Base-by-base conservation (phyloP, 2,329 filamentous ascomycete genomes). In the Juglanconis juglandina region DNA sequence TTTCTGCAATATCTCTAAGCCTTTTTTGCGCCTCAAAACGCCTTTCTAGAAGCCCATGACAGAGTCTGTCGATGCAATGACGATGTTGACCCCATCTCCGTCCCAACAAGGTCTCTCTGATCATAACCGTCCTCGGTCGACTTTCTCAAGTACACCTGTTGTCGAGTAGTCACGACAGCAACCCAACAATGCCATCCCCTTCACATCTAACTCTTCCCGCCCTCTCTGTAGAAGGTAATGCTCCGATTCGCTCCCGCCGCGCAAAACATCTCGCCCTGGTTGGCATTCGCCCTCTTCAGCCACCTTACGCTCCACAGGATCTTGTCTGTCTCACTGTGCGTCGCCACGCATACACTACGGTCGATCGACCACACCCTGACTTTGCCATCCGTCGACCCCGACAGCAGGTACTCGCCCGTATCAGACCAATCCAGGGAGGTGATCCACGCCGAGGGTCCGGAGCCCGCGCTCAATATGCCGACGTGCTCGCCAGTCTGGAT, bases 291-390 rank as follows among this genome's bases (percentile, higher is more conserved):
- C 76, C 90, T 92, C 10, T 90, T 90, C 62, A 96, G 75, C 92
- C 92, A 96, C 69, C 86, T 88, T 34, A 93, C 91, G 58, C 86
- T 85, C 90, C 93, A 97, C 3, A 98, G 72, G 0, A 87, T 84
- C 75, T 90, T 90, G 65, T 94, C 93, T 5, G 91, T 92, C 77
- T 98, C 93, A 60, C 89, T 93, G 72, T 96, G 92, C 9, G 95
- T 99, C 11, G 94, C 92, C 49, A 99, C 95, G 71, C 95, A 98
- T 4, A 82, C 81, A 59, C 87, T 84, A 39, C 87, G 85, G 68
- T 96, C 92, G 61, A 97, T 85, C 35, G 91, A 94, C 95, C 95
- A 99, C 35, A 98, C 90, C 75, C 96, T 97, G 63, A 90, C 91
- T 74, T 96, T 97, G 42, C 95, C 94, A 70, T 98, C 93, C 73